Evolutionary conservation across 768 basidiomycete species (phyloP).

Genomic region (Tubosaeta sp.): DNA sequence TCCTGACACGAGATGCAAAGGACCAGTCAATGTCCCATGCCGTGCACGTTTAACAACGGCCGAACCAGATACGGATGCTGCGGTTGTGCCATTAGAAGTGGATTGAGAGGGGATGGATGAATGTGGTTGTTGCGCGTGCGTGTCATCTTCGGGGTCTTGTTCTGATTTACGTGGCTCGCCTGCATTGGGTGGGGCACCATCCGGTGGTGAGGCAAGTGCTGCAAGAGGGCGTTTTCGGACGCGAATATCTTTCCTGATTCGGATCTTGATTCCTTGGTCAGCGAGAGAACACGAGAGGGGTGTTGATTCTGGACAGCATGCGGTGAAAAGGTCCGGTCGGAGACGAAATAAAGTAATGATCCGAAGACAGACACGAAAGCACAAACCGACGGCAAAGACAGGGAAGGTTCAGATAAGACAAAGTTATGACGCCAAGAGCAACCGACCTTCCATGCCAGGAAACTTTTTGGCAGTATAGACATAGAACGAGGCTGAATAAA

Average conservation of each 20-base stretch:
- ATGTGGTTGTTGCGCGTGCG: slow-evolving; percentile 9
- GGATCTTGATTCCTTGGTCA: slow-evolving; percentile 95
- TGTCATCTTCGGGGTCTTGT: slow-evolving; percentile 27
- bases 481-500: slow-evolving; percentile 85
- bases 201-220: slow-evolving; percentile 24
- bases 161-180: slow-evolving; percentile 24
- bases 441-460: slow-evolving; percentile 89
- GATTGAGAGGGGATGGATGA: slow-evolving; percentile 10
- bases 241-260: slow-evolving; percentile 88
- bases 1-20: slow-evolving; percentile 18
- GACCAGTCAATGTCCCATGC: slow-evolving; percentile 24
- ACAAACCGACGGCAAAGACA: slow-evolving; percentile 11
- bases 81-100: neutral
- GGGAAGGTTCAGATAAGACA: slow-evolving; percentile 21
- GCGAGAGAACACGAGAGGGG: slow-evolving; percentile 84
- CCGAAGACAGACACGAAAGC: slow-evolving; percentile 12
- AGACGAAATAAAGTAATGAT: slow-evolving; percentile 17
- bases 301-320: slow-evolving; percentile 62
- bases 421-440: neutral
- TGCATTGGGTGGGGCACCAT: slow-evolving; percentile 7
- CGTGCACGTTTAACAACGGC: slow-evolving; percentile 24
- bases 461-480: slow-evolving; percentile 97
- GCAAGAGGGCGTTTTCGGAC: slow-evolving; percentile 66
- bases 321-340: slow-evolving; percentile 1
- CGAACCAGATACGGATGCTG: neutral